Percentiles rank a stretch among this genome's conserved stretches.
phyloP scores from a whole-genome alignment of 1,284 basidiomycete genomes.

The Austroboletus olivaceoglutinosus region DNA sequence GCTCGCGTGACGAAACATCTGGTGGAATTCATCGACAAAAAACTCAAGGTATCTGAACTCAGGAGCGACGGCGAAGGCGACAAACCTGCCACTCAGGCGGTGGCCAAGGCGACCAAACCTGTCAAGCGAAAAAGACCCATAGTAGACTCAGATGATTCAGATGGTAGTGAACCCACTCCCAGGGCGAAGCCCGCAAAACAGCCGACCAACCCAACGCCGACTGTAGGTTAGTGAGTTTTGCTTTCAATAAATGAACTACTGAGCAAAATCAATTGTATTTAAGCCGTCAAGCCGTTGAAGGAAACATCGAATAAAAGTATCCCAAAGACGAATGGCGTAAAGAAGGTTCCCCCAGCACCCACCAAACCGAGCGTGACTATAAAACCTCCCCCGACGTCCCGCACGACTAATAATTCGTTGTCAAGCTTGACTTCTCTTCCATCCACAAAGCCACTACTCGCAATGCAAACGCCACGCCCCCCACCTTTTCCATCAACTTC shows the following conservation, averaged over 20 bases:
- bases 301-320: constrained; percentile 1
- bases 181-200: constrained; percentile 18
- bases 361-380: background rate
- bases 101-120: constrained; percentile 15
- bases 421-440: constrained; percentile 7
- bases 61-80: constrained; percentile 32
- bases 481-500: background rate
- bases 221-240: constrained; percentile 18
- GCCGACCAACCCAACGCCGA: background rate
- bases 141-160: constrained; percentile 28
- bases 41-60: constrained; percentile 33
- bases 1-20: constrained; percentile 40
- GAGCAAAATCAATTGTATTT: background rate
- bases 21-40: constrained; percentile 38
- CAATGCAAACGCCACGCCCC: background rate
- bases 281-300: constrained; percentile 16
- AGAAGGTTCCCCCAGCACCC: background rate
- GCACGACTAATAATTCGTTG: constrained; percentile 19
- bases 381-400: constrained; percentile 11
- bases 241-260: background rate
- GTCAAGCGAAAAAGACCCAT: constrained; percentile 30
- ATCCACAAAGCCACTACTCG: background rate
- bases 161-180: constrained; percentile 13
- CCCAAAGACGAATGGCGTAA: constrained; percentile 8
- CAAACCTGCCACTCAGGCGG: constrained; percentile 19